Conservation (phyloP, 2,329 filamentous ascomycete genomes). For the Tolypocladium paradoxum region DNA sequence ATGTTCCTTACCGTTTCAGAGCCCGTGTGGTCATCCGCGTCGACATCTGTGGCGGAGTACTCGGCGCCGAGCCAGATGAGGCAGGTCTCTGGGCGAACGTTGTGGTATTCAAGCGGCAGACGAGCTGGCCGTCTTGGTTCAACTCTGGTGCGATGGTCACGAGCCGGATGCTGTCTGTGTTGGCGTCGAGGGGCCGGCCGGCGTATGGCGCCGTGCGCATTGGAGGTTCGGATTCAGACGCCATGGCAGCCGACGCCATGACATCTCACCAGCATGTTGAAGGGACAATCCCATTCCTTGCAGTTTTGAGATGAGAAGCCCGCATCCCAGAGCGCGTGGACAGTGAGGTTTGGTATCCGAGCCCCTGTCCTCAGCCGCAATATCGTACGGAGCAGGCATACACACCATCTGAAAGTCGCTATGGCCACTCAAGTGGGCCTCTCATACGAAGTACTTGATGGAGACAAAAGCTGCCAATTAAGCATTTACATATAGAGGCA, state of each 20-base stretch:
- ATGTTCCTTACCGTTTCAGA: not conserved
- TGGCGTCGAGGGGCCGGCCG: not conserved
- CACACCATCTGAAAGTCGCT: too few relatives aligned
- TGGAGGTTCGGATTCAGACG: not conserved
- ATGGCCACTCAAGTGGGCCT: not conserved
- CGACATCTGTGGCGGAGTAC: not conserved
- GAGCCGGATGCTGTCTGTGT: conserved; percentile 5
- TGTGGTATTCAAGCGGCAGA: conserved; percentile 1
- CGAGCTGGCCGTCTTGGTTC: conserved; percentile 1
- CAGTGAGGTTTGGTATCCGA: not conserved
- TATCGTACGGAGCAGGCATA: too few relatives aligned
- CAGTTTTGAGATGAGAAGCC: not conserved
- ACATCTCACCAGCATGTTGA: not conserved
- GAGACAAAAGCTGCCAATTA: too few relatives aligned
- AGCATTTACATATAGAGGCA: too few relatives aligned
- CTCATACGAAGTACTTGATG: too few relatives aligned
- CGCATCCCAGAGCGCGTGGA: not conserved
- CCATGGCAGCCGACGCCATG: not conserved
- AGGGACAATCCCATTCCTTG: not conserved
- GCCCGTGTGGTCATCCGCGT: not conserved
- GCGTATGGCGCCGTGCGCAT: not conserved
- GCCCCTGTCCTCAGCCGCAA: not conserved
- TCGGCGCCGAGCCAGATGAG: conserved; percentile 8
- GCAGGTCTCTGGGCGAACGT: conserved; percentile 4
- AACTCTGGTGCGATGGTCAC: conserved; percentile 3